Percentiles rank a stretch among this genome's conserved stretches.
phyloP scores from a whole-genome alignment of 768 basidiomycete genomes.

The Pisolithus sp. region DNA sequence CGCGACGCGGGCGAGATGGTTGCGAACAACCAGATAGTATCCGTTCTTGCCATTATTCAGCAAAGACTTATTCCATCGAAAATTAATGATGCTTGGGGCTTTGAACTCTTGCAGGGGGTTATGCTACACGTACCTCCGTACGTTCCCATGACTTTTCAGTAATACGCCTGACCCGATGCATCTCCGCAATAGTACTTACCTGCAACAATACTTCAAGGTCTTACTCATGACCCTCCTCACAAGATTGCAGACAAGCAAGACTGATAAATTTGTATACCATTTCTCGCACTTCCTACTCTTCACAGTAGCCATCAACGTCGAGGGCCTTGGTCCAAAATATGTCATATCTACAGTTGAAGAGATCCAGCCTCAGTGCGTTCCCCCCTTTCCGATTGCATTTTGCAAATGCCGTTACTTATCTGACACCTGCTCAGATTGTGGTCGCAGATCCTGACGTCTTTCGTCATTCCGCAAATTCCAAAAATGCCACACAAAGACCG shows the following conservation, averaged over 20 bases:
- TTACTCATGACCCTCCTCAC: constrained; percentile 75
- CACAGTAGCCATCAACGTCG: constrained; percentile 66
- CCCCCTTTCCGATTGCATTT: not conserved
- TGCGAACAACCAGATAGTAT: constrained; percentile 61
- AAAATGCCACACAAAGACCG: constrained; percentile 79
- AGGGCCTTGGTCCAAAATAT: constrained; percentile 72
- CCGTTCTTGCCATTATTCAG: constrained; percentile 82
- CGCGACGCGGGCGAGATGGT: constrained; percentile 67
- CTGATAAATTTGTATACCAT: constrained; percentile 78
- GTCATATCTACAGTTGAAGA: constrained; percentile 72
- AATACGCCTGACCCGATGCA: not conserved
- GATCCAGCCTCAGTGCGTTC: constrained; percentile 70
- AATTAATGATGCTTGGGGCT: constrained; percentile 84
- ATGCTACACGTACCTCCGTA: constrained; percentile 70
- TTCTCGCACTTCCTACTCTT: constrained; percentile 77
- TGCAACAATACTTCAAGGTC: constrained; percentile 70
- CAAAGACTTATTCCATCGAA: constrained; percentile 86
- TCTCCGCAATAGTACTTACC: constrained; percentile 39
- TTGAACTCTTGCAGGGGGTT: constrained; percentile 79
- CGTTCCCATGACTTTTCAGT: constrained; percentile 26
- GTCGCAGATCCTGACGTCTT: constrained; percentile 68
- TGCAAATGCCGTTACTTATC: not conserved
- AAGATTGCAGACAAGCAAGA: constrained; percentile 82
- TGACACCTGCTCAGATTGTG: constrained; percentile 48
- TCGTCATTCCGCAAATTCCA: constrained; percentile 74